These are phyloP conservation scores for Thermomucor indicae-seudaticae DNA, from an alignment of 371 early-diverging fungal genomes.

Conservation along the genomic window DNA sequence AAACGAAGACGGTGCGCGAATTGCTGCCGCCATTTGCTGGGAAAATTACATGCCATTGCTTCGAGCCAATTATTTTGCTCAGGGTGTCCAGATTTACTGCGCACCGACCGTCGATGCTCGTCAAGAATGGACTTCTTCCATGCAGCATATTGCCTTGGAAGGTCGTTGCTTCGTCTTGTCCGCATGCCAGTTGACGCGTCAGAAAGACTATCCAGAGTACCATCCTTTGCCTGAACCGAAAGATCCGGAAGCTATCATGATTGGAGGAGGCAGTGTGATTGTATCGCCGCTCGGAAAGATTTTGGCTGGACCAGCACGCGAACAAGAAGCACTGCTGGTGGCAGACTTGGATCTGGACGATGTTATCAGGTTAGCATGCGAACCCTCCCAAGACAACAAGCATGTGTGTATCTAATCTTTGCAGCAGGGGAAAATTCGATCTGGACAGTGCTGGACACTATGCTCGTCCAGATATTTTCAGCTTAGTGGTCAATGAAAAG, in stretches of 20 bases:
- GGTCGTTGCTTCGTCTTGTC: conserved; percentile 21
- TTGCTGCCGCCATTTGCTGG: conserved; percentile 18
- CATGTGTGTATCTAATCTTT: background rate
- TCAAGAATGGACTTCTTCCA: conserved; percentile 9
- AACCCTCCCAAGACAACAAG: background rate
- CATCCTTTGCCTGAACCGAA: conserved; percentile 1
- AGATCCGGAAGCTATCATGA: conserved; percentile 5
- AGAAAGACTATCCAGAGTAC: conserved; percentile 14
- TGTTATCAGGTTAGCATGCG: conserved; percentile 1
- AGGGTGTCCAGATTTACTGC: conserved; percentile 19
- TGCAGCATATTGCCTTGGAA: conserved; percentile 20
- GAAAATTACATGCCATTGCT: conserved; percentile 24
- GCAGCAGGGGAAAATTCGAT: conserved; percentile 9
- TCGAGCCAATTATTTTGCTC: conserved; percentile 6
- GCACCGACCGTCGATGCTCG: conserved; percentile 21
- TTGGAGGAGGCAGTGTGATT: conserved; percentile 19
- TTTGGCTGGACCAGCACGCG: conserved; percentile 17
- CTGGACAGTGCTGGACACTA: conserved; percentile 20
- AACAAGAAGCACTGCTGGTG: conserved; percentile 12
- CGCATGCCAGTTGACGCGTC: conserved; percentile 12
- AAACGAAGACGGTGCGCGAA: background rate
- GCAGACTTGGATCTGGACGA: conserved; percentile 20
- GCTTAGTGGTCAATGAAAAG: conserved; percentile 11
- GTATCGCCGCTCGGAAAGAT: conserved; percentile 13
- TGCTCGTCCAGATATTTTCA: conserved; percentile 16